Evolutionary conservation across 1,139 yeast species (phyloP).

Genomic region (Hansenula lynferdii): DNA sequence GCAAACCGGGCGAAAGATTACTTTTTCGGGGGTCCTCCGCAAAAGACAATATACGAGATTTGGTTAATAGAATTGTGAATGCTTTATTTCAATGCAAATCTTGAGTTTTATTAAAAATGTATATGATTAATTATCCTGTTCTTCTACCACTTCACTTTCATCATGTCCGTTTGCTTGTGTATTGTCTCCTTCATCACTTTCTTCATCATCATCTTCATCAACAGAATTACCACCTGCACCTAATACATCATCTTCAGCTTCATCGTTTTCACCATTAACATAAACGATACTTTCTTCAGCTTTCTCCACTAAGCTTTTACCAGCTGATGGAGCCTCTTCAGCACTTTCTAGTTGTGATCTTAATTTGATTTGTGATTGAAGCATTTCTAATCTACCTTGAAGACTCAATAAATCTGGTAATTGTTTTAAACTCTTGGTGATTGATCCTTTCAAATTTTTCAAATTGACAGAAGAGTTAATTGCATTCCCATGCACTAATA

Average conservation of each 20-base stretch:
- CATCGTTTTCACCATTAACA: constrained; percentile 49
- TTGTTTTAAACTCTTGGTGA: constrained; percentile 59
- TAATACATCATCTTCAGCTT: constrained; percentile 32
- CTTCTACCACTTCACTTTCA: background rate
- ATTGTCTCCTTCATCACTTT: constrained; percentile 12
- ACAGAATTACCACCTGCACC: constrained; percentile 19
- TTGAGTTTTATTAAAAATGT: too few species aligned
- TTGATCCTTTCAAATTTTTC: constrained; percentile 58
- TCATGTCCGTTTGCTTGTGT: constrained; percentile 5
- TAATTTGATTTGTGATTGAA: constrained; percentile 67
- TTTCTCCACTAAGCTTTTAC: constrained; percentile 7
- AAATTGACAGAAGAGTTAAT: constrained; percentile 52
- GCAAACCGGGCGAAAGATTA: too few species aligned
- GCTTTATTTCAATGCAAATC: too few species aligned
- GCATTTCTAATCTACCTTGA: constrained; percentile 78
- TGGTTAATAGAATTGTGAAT: too few species aligned
- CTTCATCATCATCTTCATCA: constrained; percentile 12
- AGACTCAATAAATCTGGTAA: constrained; percentile 74
- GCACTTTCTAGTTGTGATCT: constrained; percentile 45
- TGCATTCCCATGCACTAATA: constrained; percentile 69
- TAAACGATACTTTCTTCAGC: constrained; percentile 38
- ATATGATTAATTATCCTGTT: constrained; percentile 3
- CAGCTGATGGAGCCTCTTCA: constrained; percentile 9
- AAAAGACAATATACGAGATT: too few species aligned
- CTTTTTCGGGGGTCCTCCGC: too few species aligned